Evolutionary conservation across 1,139 yeast species (phyloP), one percentile per base, ranked within the genome.

Genomic region (Pichia sp.): DNA sequence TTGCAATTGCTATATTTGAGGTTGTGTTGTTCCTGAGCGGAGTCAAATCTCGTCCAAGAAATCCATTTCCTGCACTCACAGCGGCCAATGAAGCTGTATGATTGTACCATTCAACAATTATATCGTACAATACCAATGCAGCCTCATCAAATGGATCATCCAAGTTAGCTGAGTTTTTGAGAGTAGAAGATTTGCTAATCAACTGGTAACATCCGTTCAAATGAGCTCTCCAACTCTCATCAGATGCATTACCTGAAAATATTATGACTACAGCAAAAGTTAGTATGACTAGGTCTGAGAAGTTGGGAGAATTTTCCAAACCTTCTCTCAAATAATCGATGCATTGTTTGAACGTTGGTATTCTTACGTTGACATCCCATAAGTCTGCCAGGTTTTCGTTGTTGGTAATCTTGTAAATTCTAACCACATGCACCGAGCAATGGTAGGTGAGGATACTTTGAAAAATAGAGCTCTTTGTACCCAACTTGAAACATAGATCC

Each of bases 181-280:
- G 10, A 1, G n/a, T 8, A 10, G 42, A n/a, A 11, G 61, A 54
- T 30, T 56, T 60, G 5, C 19, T 42, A 1, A 61, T 40, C 31
- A 61, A 45, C 43, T 57, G 59, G 41, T 53, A 50, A 30, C 60
- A 46, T 5, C 62, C 62, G 43, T 50, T 47, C 23, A 61, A 52
- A 43, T 61, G 63, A 4, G 58, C 49, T 19, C 58, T 50, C 63
- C 63, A 60, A 43, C 58, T 59, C 36, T 36, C 26, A 48, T 59
- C 54, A 15, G 52, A 32, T 8, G 51, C 54, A 49, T 61, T 60
- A 4, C 61, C 62, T 7, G 59, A 54, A 45, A 60, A 57, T 1
- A 60, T 53, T 2, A 60, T 53, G 4, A 54, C 29, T n/a, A 59
- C 61, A 0, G 58, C 57, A 54, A 60, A 61, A n/a, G 58, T 52